phyloP scores from a whole-genome alignment of 441 rosid species.

The Mallotus japonicus region DNA sequence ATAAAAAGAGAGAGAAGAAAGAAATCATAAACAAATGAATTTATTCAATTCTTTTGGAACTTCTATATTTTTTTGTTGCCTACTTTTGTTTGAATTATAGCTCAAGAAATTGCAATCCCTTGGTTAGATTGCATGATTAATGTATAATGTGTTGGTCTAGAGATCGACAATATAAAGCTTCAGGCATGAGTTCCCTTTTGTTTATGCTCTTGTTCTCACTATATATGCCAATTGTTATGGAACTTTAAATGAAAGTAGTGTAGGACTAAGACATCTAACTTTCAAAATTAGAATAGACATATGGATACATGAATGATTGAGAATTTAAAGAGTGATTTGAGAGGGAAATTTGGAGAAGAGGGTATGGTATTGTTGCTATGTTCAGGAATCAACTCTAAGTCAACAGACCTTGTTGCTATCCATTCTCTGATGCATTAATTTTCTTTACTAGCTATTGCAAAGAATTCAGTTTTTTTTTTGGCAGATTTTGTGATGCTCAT shows the following conservation, averaged over 20 bases:
- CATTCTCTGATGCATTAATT: slow-evolving; percentile 8
- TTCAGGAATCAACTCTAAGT: neutral
- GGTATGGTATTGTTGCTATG: neutral
- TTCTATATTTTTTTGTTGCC: no score
- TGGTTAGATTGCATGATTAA: no score
- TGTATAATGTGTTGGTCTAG: no score
- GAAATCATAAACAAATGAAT: no score
- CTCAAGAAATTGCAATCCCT: no score
- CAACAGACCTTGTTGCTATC: neutral
- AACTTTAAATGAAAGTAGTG: neutral
- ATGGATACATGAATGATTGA: neutral
- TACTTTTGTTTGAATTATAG: no score
- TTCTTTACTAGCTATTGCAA: slow-evolving; percentile 14
- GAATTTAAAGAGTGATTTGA: neutral
- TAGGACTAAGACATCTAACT: neutral
- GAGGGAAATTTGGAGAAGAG: neutral
- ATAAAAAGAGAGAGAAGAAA: no score
- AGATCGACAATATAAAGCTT: no score
- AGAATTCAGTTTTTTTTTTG: slow-evolving; percentile 31
- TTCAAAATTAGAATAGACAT: neutral
- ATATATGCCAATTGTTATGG: no score
- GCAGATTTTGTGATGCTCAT: slow-evolving; percentile 85
- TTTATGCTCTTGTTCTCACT: no score
- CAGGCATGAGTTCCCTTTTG: no score
- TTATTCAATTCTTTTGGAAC: no score